A percentile compares a stretch with the other conserved stretches of the same genome.
phyloP scores from a whole-genome alignment of 176 grass and related monocot species.

The Saccharum spontaneum region DNA sequence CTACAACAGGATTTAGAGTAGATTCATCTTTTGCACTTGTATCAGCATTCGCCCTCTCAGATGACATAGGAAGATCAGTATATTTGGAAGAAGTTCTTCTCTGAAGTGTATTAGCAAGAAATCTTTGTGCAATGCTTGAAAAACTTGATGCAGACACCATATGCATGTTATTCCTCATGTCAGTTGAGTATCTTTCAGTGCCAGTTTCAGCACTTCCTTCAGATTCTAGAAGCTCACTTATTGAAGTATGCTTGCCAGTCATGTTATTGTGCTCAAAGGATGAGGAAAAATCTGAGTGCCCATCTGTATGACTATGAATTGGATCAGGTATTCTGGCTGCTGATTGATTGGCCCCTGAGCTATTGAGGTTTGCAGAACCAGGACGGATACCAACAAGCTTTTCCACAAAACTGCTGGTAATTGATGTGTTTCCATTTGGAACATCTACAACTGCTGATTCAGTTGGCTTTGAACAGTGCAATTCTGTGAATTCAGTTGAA shows the following conservation, averaged over 20 bases:
- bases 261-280: constrained; percentile 34
- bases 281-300: constrained; percentile 36
- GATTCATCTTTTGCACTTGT: constrained; percentile 41
- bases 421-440: constrained; percentile 36
- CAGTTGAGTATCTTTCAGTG: constrained; percentile 21
- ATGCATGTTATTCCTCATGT: constrained; percentile 43
- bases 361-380: constrained; percentile 38
- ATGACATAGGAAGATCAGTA: constrained; percentile 38
- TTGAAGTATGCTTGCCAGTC: constrained; percentile 55
- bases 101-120: constrained; percentile 88
- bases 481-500: constrained; percentile 30
- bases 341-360: constrained; percentile 39
- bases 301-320: constrained; percentile 39
- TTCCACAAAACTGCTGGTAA: constrained; percentile 40
- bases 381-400: constrained; percentile 39
- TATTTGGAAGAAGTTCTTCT: constrained; percentile 64
- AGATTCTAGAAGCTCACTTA: constrained; percentile 53
- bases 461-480: constrained; percentile 27
- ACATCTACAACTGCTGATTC: constrained; percentile 26
- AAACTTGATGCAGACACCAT: constrained; percentile 69
- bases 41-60: constrained; percentile 45
- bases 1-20: constrained; percentile 26
- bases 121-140: constrained; percentile 89
- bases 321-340: constrained; percentile 25
- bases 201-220: constrained; percentile 37